Evolutionary conservation across 768 basidiomycete genomes (phyloP).

Genomic region (Macrocybe gigantea): DNA sequence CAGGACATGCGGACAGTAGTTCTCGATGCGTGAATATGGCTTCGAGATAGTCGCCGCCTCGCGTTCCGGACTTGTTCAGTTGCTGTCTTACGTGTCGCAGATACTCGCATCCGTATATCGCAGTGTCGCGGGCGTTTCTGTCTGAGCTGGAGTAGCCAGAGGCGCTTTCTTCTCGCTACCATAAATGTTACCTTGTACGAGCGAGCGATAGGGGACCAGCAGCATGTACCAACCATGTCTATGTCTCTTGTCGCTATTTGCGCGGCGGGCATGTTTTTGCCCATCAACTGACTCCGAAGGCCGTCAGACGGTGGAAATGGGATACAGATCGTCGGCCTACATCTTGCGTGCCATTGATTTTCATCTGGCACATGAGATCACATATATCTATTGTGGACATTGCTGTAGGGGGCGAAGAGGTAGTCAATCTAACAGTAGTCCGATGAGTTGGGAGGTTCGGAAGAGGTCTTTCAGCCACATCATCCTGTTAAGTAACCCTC

Average conservation of each 20-base stretch:
- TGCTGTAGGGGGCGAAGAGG: no score
- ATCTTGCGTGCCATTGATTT: conserved; percentile 20
- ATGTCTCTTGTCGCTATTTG: no score
- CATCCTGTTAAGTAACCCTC: no score
- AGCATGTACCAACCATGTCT: no score
- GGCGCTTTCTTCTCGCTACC: neutral
- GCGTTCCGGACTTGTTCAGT: conserved; percentile 48
- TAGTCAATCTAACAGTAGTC: no score
- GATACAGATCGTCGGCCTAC: no score
- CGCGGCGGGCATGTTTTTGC: conserved; percentile 22
- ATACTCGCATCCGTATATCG: conserved; percentile 52
- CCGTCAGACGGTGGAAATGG: conserved; percentile 7
- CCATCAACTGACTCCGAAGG: conserved; percentile 40
- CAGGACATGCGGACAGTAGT: conserved; percentile 55
- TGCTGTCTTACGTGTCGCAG: conserved; percentile 55
- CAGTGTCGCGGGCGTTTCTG: conserved; percentile 27
- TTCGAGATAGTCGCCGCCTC: conserved; percentile 73
- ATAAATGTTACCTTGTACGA: no score
- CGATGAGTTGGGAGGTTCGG: no score
- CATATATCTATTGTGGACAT: conserved; percentile 43
- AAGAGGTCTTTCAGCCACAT: no score
- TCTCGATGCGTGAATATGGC: conserved; percentile 75
- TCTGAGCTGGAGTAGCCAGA: conserved; percentile 40
- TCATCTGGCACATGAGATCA: conserved; percentile 45
- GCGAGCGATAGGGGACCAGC: no score